Percentiles rank a stretch among this genome's conserved stretches.
Conservation (phyloP, 2,329 filamentous ascomycete genomes). For the Huntiella moniliformis region DNA sequence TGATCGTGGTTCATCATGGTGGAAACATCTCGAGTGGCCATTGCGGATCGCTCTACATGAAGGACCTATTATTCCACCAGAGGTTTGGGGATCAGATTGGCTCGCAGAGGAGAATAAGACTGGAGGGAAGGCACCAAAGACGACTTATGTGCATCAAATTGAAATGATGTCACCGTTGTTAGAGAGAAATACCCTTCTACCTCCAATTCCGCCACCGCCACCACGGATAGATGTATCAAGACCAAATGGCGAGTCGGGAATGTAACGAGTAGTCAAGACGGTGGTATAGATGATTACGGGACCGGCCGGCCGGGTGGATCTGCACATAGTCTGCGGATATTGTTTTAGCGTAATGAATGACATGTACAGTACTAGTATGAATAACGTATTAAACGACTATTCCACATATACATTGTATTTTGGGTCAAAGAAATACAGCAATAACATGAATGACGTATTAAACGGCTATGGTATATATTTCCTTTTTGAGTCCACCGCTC, state of each 20-base stretch:
- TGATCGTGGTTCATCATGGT: conserved; percentile 39
- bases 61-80: conserved; percentile 31
- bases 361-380: not conserved
- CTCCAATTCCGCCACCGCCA: conserved; percentile 10
- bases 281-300: too few relatives aligned
- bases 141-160: conserved; percentile 17
- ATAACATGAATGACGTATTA: not conserved
- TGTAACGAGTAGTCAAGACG: not conserved
- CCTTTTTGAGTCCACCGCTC: too few relatives aligned
- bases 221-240: not conserved
- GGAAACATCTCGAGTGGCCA: conserved; percentile 43
- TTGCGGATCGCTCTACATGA: conserved; percentile 40
- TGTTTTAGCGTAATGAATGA: not conserved
- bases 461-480: too few relatives aligned
- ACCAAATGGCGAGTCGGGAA: not conserved
- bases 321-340: too few relatives aligned
- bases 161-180: conserved; percentile 23
- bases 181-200: conserved; percentile 15
- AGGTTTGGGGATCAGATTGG: conserved; percentile 37
- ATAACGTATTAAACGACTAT: too few relatives aligned
- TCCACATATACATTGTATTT: too few relatives aligned
- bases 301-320: too few relatives aligned
- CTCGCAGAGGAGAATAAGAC: conserved; percentile 23
- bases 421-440: not conserved
- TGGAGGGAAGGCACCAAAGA: conserved; percentile 10